phyloP scores from a whole-genome alignment of 129 eudicot genomes.

The Helianthus tuberosus region DNA sequence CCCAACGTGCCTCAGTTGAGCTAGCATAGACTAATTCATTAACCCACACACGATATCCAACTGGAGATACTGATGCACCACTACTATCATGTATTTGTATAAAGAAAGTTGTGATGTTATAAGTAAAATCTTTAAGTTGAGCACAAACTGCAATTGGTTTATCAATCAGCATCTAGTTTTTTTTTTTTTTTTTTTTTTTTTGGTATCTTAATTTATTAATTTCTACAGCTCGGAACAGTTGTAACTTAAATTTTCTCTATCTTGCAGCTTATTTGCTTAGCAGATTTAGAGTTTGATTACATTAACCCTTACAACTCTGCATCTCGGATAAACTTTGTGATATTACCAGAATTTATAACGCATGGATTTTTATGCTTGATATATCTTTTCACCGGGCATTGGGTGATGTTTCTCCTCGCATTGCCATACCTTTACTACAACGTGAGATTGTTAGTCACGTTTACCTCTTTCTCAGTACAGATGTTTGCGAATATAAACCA shows the following conservation, averaged over 20 bases:
- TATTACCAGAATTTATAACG: conserved; percentile 82
- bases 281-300: conserved; percentile 98
- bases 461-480: background rate
- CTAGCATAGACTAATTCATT: too few species aligned
- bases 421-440: conserved; percentile 92
- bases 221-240: background rate
- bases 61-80: too few species aligned
- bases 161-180: background rate
- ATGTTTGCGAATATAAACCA: background rate
- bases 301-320: conserved; percentile 97
- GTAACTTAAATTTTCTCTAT: background rate
- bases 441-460: conserved; percentile 73
- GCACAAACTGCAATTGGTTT: background rate
- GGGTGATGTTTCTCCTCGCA: conserved; percentile 86
- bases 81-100: background rate
- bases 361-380: conserved; percentile 75
- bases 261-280: conserved; percentile 97
- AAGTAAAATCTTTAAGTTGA: conserved; percentile 2
- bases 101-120: background rate
- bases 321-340: conserved; percentile 74
- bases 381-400: conserved; percentile 88
- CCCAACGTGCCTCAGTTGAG: too few species aligned
- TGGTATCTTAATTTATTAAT: too few species aligned
- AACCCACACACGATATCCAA: too few species aligned
- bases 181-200: too few species aligned